Conservation (phyloP, 441 rosid genomes). For the Erodium trifolium region DNA sequence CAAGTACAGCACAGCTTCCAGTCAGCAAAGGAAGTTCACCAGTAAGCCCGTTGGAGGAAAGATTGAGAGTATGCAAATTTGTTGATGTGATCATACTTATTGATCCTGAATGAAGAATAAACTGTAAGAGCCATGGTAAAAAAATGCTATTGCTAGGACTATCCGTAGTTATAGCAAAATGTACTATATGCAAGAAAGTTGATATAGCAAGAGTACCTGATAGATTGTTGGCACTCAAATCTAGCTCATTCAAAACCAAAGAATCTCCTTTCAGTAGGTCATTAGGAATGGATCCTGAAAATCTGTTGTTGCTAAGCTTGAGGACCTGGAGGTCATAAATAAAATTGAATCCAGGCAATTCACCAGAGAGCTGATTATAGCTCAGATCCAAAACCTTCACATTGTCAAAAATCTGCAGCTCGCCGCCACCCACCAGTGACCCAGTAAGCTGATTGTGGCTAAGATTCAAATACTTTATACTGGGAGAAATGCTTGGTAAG, state of each 20-base stretch:
- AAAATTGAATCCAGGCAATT: slow-evolving; percentile 83
- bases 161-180: not conserved
- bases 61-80: slow-evolving; percentile 53
- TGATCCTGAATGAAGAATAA: slow-evolving; percentile 51
- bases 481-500: slow-evolving; percentile 74
- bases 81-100: slow-evolving; percentile 73
- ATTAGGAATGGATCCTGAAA: slow-evolving; percentile 79
- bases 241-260: slow-evolving; percentile 58
- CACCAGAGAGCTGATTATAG: slow-evolving; percentile 80
- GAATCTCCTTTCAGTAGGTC: slow-evolving; percentile 87
- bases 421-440: slow-evolving; percentile 56
- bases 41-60: slow-evolving; percentile 64
- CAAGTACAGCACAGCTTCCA: slow-evolving; percentile 68
- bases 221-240: slow-evolving; percentile 90
- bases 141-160: not conserved
- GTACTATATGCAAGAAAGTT: slow-evolving; percentile 2
- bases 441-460: slow-evolving; percentile 86
- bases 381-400: slow-evolving; percentile 82
- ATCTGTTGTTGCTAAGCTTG: slow-evolving; percentile 72
- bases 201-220: slow-evolving; percentile 42
- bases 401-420: slow-evolving; percentile 56
- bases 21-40: slow-evolving; percentile 90
- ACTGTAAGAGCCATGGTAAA: slow-evolving; percentile 12
- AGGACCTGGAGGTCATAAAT: slow-evolving; percentile 88
- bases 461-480: slow-evolving; percentile 62